Evolutionary conservation across 495 filamentous ascomycete genomes (phyloP), one percentile per base, ranked within the genome.

Genomic region (Annulohypoxylon moriforme): DNA sequence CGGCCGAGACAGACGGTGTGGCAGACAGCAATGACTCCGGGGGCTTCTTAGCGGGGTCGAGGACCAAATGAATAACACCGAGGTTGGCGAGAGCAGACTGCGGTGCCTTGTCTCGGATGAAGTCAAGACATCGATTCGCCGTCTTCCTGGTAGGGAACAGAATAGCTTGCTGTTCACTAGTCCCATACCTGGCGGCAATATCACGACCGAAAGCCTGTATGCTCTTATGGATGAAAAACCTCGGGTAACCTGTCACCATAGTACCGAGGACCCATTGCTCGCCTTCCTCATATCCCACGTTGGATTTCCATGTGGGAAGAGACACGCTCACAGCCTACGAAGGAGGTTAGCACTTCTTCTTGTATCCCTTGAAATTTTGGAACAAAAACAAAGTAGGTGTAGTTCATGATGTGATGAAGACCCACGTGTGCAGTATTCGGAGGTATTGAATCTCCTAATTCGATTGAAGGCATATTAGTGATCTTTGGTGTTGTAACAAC

Each of bases 201-300:
- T 91, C 88, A 31, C 79, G 77, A 29, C 88, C 89, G 60, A 99
- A 91, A 24, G 87, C 86, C 73, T 90, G 86, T 68, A 98, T 97
- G 71, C 83, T 87, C 72, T 89, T 90, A 78, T 98, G 93, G 57
- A 99, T 89, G 82, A 97, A 98, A 82, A 98, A 98, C 60, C 95
- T 91, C n/a, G 96, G 96, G 81, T 99, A 99, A 42, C 96, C 96
- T 22, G 91, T 96, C 68, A 89, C 85, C 93, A 99, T 92, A 74
- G 91, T 91, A 64, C 85, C 86, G 38, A 96, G 61, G 10, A 99
- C 91, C 92, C 93, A 94, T 60, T 89, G 84, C 76, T 96, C 86
- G 29, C 94, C 95, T 79, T 98, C 93, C 79, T 98, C 96, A 71
- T 99, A 99, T 1, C 87, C 96, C 25, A 98, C 83, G 76, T 95